A percentile compares a stretch with the other conserved stretches of the same genome.
phyloP scores from a whole-genome alignment of 1,284 basidiomycete species.

The Microbotryomycetes sp. region DNA sequence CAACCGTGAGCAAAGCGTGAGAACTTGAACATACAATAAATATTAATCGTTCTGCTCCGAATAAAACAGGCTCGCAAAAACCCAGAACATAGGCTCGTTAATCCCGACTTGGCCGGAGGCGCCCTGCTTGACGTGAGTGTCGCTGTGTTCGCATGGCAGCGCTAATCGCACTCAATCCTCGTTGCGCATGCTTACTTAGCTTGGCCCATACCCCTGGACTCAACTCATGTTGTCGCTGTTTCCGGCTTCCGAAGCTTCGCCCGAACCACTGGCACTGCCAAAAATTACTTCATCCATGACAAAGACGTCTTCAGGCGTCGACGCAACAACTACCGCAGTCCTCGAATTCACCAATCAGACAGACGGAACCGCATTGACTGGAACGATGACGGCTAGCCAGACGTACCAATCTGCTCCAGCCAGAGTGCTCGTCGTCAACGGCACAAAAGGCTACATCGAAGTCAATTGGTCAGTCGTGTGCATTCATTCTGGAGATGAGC shows the following conservation, averaged over 20 bases:
- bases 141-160: too few species aligned
- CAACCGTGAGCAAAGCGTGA: not conserved
- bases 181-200: not conserved
- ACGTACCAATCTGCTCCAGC: slow-evolving; percentile 1
- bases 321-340: slow-evolving; percentile 14
- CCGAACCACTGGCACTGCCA: slow-evolving; percentile 2
- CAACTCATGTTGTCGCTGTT: slow-evolving; percentile 38
- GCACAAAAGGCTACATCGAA: slow-evolving; percentile 18
- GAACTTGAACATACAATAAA: not conserved
- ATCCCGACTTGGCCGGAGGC: slow-evolving; percentile 46
- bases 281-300: slow-evolving; percentile 14
- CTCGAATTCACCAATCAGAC: slow-evolving; percentile 16
- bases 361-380: slow-evolving; percentile 32
- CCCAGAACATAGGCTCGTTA: slow-evolving; percentile 41
- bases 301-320: slow-evolving; percentile 20
- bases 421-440: slow-evolving; percentile 11
- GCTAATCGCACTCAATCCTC: slow-evolving; percentile 41
- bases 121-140: slow-evolving; percentile 45
- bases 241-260: not conserved
- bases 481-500: not conserved
- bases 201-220: slow-evolving; percentile 37
- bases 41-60: not conserved
- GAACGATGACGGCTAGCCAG: slow-evolving; percentile 28
- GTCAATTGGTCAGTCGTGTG: slow-evolving; percentile 1
- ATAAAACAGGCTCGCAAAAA: slow-evolving; percentile 19